Conservation (phyloP, 352 stramenopile species). For the Phytophthora fragariae region DNA sequence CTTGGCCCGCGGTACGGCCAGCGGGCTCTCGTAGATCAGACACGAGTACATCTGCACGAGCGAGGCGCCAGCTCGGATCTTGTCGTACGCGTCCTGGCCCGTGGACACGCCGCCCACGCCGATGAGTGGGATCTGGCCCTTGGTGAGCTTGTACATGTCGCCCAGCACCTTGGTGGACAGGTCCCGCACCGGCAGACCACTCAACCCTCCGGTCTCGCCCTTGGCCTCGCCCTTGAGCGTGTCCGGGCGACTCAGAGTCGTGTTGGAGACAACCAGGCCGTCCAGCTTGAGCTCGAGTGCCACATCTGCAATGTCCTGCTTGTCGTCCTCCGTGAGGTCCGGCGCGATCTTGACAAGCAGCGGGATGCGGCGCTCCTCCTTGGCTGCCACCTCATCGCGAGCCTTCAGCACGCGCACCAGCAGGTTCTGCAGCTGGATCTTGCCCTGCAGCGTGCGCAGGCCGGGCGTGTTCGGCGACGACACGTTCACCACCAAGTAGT, state of each 20-base stretch:
- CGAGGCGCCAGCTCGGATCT: slow-evolving; percentile 96
- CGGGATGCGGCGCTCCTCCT: slow-evolving; percentile 78
- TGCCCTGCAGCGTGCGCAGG: slow-evolving; percentile 81
- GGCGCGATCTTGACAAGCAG: slow-evolving; percentile 98
- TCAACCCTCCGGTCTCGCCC: slow-evolving; percentile 94
- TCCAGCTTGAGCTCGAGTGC: slow-evolving; percentile 91
- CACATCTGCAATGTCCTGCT: slow-evolving; percentile 95
- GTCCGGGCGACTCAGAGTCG: slow-evolving; percentile 92
- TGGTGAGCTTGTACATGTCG: slow-evolving; percentile 96
- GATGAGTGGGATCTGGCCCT: slow-evolving; percentile 95
- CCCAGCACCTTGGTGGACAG: slow-evolving; percentile 94
- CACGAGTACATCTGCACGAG: slow-evolving; percentile 96
- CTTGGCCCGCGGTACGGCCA: slow-evolving; percentile 90
- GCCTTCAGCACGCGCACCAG: slow-evolving; percentile 75
- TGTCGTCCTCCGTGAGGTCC: slow-evolving; percentile 95
- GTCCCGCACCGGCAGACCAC: slow-evolving; percentile 93
- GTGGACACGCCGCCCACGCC: slow-evolving; percentile 94
- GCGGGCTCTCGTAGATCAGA: slow-evolving; percentile 92
- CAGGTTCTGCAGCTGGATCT: slow-evolving; percentile 83
- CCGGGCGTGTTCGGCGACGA: slow-evolving; percentile 97
- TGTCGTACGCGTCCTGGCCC: slow-evolving; percentile 97
- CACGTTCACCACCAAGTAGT: slow-evolving; percentile 99
- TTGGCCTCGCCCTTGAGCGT: slow-evolving; percentile 79
- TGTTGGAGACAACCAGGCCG: slow-evolving; percentile 98
- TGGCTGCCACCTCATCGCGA: slow-evolving; percentile 63